Evolutionary conservation across 1,284 basidiomycete species (phyloP).

Genomic region (Trametes hirsuta): DNA sequence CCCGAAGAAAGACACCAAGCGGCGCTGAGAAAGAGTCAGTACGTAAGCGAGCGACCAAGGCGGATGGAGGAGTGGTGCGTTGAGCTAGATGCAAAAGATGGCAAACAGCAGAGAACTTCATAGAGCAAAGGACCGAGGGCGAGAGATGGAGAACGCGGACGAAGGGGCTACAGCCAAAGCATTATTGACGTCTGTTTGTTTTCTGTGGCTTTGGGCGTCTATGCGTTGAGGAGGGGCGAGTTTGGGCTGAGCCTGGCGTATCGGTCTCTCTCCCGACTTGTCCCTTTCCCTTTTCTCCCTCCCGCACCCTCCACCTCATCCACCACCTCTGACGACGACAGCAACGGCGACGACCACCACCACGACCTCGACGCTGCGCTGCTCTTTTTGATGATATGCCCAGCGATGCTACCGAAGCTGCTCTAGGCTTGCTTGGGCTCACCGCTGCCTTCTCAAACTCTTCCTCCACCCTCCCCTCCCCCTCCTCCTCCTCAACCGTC

Average conservation of each 20-base stretch:
- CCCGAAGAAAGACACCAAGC: background rate
- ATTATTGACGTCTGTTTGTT: conserved; percentile 1
- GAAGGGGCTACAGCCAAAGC: background rate
- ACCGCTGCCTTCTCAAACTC: conserved; percentile 24
- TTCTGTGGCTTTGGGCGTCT: conserved; percentile 3
- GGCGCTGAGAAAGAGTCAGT: background rate
- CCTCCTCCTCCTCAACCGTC: conserved; percentile 41
- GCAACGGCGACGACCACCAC: background rate
- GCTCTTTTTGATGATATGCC: conserved; percentile 38
- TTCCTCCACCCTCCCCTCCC: conserved; percentile 6
- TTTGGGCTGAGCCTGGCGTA: background rate
- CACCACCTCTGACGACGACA: background rate
- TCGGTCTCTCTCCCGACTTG: background rate
- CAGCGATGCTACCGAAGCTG: conserved; percentile 54
- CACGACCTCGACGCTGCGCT: background rate
- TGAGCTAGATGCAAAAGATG: no score
- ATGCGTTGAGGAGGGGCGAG: background rate
- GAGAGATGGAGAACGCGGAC: background rate
- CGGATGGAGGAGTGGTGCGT: no score
- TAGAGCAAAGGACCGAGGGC: background rate
- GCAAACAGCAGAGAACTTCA: no score
- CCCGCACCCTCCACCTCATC: background rate
- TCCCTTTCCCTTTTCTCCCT: background rate
- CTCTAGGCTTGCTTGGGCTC: conserved; percentile 51
- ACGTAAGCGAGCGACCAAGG: no score